Conservation (phyloP, 2,329 filamentous ascomycete species). For the Aspergillus transmontanensis region DNA sequence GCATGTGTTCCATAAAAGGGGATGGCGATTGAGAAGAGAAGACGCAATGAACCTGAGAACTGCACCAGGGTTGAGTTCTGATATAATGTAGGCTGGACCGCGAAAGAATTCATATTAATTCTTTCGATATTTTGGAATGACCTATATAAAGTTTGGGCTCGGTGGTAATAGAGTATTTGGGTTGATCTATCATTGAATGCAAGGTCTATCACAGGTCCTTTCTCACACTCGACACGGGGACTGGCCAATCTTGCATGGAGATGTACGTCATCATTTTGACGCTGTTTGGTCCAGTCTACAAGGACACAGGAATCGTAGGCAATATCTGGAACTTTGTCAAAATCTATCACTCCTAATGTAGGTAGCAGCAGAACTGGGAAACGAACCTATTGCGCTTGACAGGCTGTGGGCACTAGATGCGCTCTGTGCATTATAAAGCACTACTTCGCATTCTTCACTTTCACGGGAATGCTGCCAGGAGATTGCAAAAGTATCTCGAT, state of each 20-base stretch:
- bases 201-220: slow-evolving; percentile 32
- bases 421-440: slow-evolving; percentile 29
- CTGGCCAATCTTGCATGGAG: slow-evolving; percentile 4
- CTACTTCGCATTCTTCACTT: slow-evolving; percentile 27
- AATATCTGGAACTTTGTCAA: slow-evolving; percentile 21
- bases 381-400: slow-evolving; percentile 25
- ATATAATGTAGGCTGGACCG: slow-evolving; percentile 20
- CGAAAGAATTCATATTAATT: slow-evolving; percentile 17
- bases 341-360: not conserved
- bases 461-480: slow-evolving; percentile 37
- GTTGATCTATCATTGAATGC: slow-evolving; percentile 39
- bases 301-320: slow-evolving; percentile 23
- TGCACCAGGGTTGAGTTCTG: slow-evolving; percentile 28
- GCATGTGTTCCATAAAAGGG: slow-evolving; percentile 44
- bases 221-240: slow-evolving; percentile 3
- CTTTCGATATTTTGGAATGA: slow-evolving; percentile 30
- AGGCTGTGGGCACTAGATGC: slow-evolving; percentile 10
- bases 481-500: slow-evolving; percentile 35
- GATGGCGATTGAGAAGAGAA: slow-evolving; percentile 41
- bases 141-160: slow-evolving; percentile 36
- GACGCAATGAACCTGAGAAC: slow-evolving; percentile 27
- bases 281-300: slow-evolving; percentile 15
- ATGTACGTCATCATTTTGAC: not conserved
- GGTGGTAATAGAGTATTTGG: slow-evolving; percentile 41
- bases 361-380: not conserved